Percentiles rank a stretch among this genome's conserved stretches.
Evolutionary conservation across 495 filamentous ascomycete species (phyloP).

Genomic region (Penicillium verhagenii): DNA sequence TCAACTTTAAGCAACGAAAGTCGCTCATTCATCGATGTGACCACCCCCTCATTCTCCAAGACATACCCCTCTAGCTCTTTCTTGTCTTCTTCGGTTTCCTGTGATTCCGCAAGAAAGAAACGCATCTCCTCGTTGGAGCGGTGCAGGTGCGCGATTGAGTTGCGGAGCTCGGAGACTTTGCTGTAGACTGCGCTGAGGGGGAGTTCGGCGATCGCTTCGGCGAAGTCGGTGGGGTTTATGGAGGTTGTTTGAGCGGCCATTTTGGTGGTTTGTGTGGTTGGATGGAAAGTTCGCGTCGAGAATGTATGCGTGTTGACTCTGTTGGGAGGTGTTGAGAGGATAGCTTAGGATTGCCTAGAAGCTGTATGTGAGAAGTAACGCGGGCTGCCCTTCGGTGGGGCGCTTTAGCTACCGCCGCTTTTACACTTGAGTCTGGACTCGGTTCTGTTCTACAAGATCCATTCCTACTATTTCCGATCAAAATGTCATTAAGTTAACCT

Average conservation of each 20-base stretch:
- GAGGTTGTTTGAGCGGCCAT: constrained; percentile 41
- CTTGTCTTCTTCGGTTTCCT: constrained; percentile 65
- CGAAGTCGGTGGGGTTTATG: constrained; percentile 46
- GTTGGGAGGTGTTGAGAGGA: too few relatives aligned
- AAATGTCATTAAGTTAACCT: too few relatives aligned
- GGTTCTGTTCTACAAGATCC: too few relatives aligned
- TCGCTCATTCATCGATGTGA: constrained; percentile 69
- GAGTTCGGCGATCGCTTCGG: constrained; percentile 70
- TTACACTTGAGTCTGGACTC: too few relatives aligned
- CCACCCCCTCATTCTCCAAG: constrained; percentile 72
- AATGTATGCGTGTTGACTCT: background rate
- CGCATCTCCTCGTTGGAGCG: constrained; percentile 73
- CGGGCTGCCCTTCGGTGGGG: too few relatives aligned
- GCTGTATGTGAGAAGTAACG: too few relatives aligned
- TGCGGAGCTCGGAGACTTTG: constrained; percentile 80
- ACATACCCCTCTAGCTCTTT: constrained; percentile 41
- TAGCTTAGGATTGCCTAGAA: too few relatives aligned
- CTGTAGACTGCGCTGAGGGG: constrained; percentile 68
- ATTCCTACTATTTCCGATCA: too few relatives aligned
- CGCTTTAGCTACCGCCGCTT: too few relatives aligned
- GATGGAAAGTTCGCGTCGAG: background rate
- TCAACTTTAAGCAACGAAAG: constrained; percentile 67
- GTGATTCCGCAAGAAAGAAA: constrained; percentile 52
- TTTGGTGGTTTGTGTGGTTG: background rate
- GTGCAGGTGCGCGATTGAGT: constrained; percentile 77